Evolutionary conservation across 768 basidiomycete species (phyloP), one percentile per base, ranked within the genome.

Genomic region (Kwoniella newhampshirensis): DNA sequence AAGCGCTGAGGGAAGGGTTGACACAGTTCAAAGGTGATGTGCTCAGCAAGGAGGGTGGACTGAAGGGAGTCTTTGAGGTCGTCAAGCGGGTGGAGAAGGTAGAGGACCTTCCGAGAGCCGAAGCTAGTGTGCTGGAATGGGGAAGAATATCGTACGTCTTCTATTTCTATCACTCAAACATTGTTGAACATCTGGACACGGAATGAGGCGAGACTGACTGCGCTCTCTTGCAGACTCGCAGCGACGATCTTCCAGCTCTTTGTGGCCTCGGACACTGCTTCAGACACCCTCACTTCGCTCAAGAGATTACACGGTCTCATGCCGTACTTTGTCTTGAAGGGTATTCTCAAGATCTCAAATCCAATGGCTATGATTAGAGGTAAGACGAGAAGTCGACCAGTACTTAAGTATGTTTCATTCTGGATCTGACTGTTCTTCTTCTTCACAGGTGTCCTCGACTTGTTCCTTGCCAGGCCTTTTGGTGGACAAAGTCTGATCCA

Each of bases 401-500:
- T 6, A 27, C 13, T n/a, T 8, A 18, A 2, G 40, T n/a, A 46
- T 7, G 7, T 23, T 46, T 27, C 44, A 17, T 23, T 17, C 44
- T 28, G 44, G 36, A n/a, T 4, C 8, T 21, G 23, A 30, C 15
- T 5, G 18, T 51, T 51, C 1, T 21, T 2, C 46, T 20, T 26
- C 48, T 30, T 15, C 28, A 30, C 54, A 78, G 87, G 80, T 51
- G 81, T 96, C 3, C 81, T 99, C 58, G 94, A 98, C 69, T 82
- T 99, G 39, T 98, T 99, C 81, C 83, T 98, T 17, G 96, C 96
- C 0, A 87, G 93, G 71, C 96, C 96, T 2, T 99, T 99, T 74
- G 96, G 96, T 2, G 90, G 91, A 5, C 85, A 85, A 59, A 91
- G 89, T 74, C 80, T 99, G 23, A 80, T 98, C 17, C 96, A 99